Evolutionary conservation across 2,329 filamentous ascomycete genomes (phyloP).

Genomic region (Eutypella sp.): DNA sequence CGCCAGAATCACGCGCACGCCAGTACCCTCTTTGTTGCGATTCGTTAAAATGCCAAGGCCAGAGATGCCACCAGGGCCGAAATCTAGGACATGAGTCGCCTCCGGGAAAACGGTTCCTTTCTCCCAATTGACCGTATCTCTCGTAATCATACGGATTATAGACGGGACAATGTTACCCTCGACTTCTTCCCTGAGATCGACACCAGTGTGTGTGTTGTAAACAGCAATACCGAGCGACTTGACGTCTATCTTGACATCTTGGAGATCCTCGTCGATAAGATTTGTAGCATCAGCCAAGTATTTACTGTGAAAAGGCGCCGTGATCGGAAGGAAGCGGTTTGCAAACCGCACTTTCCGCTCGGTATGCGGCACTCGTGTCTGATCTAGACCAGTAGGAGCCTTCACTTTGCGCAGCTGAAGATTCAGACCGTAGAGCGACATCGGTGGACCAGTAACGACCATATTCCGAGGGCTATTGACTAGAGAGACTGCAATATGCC

Average conservation of each 20-base stretch:
- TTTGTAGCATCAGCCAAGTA: constrained; percentile 80
- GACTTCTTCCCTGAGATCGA: constrained; percentile 69
- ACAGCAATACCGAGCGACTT: constrained; percentile 76
- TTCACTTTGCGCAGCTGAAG: constrained; percentile 93
- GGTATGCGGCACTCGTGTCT: constrained; percentile 89
- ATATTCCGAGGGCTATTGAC: constrained; percentile 97
- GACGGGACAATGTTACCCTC: constrained; percentile 78
- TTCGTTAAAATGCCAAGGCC: constrained; percentile 94
- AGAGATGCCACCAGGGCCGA: constrained; percentile 93
- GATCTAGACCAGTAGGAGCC: constrained; percentile 93
- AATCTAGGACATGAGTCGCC: constrained; percentile 93
- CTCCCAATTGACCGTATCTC: constrained; percentile 94
- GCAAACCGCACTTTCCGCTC: constrained; percentile 95
- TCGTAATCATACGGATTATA: constrained; percentile 87
- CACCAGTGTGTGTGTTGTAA: constrained; percentile 83
- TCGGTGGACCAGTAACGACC: constrained; percentile 92
- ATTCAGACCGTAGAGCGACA: constrained; percentile 94
- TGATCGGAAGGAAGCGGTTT: constrained; percentile 96
- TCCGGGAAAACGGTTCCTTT: constrained; percentile 84
- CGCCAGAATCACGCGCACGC: constrained; percentile 91
- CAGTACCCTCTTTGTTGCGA: constrained; percentile 98
- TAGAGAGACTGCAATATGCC: constrained; percentile 91
- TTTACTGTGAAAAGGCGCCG: constrained; percentile 95
- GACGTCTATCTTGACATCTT: constrained; percentile 71
- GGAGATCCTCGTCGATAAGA: constrained; percentile 81